These are phyloP conservation scores for Seiridium cupressi DNA, from an alignment of 2,329 filamentous ascomycete species.

Conservation along the genomic window DNA sequence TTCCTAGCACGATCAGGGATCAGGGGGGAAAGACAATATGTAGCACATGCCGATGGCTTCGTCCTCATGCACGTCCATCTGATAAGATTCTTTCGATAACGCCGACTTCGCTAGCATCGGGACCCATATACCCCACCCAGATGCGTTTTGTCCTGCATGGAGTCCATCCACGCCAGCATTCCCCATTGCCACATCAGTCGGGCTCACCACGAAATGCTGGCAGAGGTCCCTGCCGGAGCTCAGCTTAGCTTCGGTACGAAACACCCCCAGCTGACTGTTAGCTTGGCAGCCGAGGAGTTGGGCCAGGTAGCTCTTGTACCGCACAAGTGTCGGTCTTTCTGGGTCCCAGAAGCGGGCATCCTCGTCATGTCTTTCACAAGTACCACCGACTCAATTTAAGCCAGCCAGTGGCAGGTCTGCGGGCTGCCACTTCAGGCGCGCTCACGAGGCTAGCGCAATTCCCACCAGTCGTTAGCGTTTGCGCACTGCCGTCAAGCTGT, in stretches of 20 bases:
- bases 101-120: slow-evolving; percentile 37
- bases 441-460: neutral
- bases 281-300: neutral
- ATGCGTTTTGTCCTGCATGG: slow-evolving; percentile 17
- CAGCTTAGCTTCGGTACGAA: neutral
- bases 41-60: neutral
- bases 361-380: neutral
- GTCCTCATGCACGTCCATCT: slow-evolving; percentile 37
- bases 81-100: slow-evolving; percentile 54
- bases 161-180: slow-evolving; percentile 7
- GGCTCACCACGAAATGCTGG: neutral
- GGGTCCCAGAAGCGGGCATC: neutral
- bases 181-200: slow-evolving; percentile 7
- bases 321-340: neutral
- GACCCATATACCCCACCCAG: slow-evolving; percentile 16
- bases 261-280: neutral
- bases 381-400: neutral
- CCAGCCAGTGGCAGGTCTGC: neutral
- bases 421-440: neutral
- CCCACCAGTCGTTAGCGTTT: neutral
- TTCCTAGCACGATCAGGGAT: neutral
- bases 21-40: neutral
- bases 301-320: neutral
- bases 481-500: neutral
- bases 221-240: neutral